Conservation (phyloP, 257 asterid species). For the Voacanga thouarsii region DNA sequence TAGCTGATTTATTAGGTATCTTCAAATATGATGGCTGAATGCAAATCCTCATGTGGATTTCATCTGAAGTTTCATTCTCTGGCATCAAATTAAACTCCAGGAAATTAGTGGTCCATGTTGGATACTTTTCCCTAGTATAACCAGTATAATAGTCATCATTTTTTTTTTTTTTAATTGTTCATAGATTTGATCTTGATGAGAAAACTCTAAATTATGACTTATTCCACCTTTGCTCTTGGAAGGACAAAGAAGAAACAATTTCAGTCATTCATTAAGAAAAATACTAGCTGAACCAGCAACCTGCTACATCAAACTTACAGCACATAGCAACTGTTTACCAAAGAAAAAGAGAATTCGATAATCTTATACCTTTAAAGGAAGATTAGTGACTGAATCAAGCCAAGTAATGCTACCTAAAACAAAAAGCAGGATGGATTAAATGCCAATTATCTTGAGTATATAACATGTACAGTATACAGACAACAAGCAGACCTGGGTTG, state of each 20-base stretch:
- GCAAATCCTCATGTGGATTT: neutral
- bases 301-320: conserved; percentile 9
- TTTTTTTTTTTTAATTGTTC: neutral
- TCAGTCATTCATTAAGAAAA: neutral
- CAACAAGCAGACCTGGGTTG: conserved; percentile 58
- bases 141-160: neutral
- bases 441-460: conserved; percentile 14
- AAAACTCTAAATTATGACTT: neutral
- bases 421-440: conserved; percentile 24
- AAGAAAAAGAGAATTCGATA: conserved; percentile 5
- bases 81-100: neutral
- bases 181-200: neutral
- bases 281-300: neutral
- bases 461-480: conserved; percentile 11
- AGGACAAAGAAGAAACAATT: neutral
- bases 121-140: neutral
- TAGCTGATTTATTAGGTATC: neutral
- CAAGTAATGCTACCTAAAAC: conserved; percentile 75
- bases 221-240: neutral
- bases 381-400: conserved; percentile 90
- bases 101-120: neutral
- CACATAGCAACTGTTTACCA: neutral
- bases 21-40: neutral
- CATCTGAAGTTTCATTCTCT: neutral
- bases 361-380: conserved; percentile 66